Base-by-base conservation (phyloP, 768 basidiomycete species). In the Boletellus ananas region DNA sequence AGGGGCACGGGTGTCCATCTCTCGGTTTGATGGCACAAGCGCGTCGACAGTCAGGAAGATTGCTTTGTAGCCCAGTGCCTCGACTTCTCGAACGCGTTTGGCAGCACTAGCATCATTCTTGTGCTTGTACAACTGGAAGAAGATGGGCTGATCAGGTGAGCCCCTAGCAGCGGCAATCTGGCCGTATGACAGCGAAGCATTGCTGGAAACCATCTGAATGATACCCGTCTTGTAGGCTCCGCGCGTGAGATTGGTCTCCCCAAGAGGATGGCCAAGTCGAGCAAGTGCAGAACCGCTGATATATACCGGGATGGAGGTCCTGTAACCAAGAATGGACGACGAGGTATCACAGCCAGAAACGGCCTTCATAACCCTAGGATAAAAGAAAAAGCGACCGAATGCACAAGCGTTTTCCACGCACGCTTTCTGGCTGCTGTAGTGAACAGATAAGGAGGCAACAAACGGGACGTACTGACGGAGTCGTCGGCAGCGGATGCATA, bases 41-140 rank as follows among this genome's bases (percentile, higher is more conserved):
- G 90, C 88, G 68, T 97, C 94, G 3, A 95, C 93, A 2, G 94
- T 96, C 47, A 97, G 74, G 65, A 91, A 91, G 51, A 97, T 88
- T 1, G 89, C 92, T 42, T 85, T 90, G 68, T 87, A 94, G 0
- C 91, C 90, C 4, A 89, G 68, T 27, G 67, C 63, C 50, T 87
- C 85, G 18, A 91, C 79, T 43, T 88, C 82, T 40, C 77, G 75
- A 14, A 96, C 77, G 25, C 89, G 79, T 53, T 77, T 74, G 61
- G 81, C 83, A 2, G 91, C 90, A 33, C 76, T 73, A 13, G 68
- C 60, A 50, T 90, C 79, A 60, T 89, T 75, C 38, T 73, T 72
- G 69, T 92, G 81, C 60, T 95, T 89, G 72, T 97, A 95, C 13
- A 96, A 72, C 63, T 91, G 89, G 70, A 90, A 91, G 66, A 90